Conservation (phyloP, 1,284 basidiomycete species). For the Ustilago vetiveriae region DNA sequence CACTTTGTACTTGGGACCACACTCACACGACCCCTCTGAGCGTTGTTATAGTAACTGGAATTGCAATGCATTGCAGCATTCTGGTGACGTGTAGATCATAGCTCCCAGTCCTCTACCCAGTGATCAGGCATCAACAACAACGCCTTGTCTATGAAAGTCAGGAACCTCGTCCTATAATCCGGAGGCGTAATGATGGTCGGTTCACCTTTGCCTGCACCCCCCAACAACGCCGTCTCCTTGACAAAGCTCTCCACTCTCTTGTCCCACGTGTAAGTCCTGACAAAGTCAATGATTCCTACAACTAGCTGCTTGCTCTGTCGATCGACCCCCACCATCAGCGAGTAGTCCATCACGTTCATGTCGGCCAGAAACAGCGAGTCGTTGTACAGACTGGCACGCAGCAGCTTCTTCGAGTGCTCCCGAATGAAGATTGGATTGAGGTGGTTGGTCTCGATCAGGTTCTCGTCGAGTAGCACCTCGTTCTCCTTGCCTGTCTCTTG, state of each 20-base stretch:
- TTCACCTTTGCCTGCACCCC: conserved; percentile 70
- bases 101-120: conserved; percentile 57
- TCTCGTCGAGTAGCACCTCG: conserved; percentile 89
- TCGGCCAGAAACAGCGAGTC: conserved; percentile 87
- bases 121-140: conserved; percentile 61
- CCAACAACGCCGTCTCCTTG: conserved; percentile 89
- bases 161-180: conserved; percentile 64
- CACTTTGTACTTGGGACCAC: too few relatives aligned
- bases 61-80: background rate
- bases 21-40: too few relatives aligned
- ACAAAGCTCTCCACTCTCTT: conserved; percentile 98
- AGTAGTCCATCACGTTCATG: conserved; percentile 97
- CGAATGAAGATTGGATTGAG: conserved; percentile 87
- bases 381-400: conserved; percentile 89
- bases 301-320: conserved; percentile 70
- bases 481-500: conserved; percentile 89
- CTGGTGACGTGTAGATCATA: too few relatives aligned
- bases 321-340: conserved; percentile 86
- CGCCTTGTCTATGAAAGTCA: conserved; percentile 62
- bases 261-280: conserved; percentile 95
- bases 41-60: too few relatives aligned
- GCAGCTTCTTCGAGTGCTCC: conserved; percentile 91
- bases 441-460: conserved; percentile 75
- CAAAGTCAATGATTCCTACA: conserved; percentile 96
- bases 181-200: conserved; percentile 65